phyloP scores from a whole-genome alignment of 352 stramenopile genomes.

The Globisporangium orthogonon region DNA sequence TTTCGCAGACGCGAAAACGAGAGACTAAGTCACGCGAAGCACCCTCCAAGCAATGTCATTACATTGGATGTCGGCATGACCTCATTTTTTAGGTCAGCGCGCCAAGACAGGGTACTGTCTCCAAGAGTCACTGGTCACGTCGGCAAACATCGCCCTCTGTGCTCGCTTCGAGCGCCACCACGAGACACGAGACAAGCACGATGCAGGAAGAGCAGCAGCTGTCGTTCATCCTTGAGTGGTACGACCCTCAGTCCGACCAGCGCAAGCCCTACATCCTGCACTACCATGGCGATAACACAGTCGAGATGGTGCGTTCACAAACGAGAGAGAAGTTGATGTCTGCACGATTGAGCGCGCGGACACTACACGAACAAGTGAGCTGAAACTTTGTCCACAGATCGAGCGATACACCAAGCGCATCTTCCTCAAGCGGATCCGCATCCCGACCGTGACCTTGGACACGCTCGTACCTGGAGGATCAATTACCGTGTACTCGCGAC shows the following conservation, averaged over 20 bases:
- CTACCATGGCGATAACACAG: conserved; percentile 62
- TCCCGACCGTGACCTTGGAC: conserved; percentile 52
- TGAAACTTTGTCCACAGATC: conserved; percentile 21
- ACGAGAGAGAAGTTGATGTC: background rate
- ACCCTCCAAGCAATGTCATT: no score
- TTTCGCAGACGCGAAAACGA: no score
- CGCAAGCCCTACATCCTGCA: conserved; percentile 69
- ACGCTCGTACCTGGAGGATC: conserved; percentile 66
- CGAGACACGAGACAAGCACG: no score
- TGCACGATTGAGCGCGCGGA: background rate
- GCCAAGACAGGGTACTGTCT: no score
- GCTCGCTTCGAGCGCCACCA: no score
- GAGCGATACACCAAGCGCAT: conserved; percentile 47
- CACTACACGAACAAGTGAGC: background rate
- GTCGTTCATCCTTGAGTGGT: conserved; percentile 76
- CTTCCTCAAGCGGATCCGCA: conserved; percentile 79
- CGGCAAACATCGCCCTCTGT: no score
- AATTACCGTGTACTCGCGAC: conserved; percentile 72
- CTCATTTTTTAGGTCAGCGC: no score
- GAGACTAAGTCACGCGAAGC: no score
- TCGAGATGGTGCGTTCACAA: conserved; percentile 48
- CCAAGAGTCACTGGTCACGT: no score
- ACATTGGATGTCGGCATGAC: no score
- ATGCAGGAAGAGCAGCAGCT: conserved; percentile 57
- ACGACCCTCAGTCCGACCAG: conserved; percentile 63